Evolutionary conservation across 208 protist species (phyloP), one percentile per base, ranked within the genome.

Genomic region (Trypanosoma mega): DNA sequence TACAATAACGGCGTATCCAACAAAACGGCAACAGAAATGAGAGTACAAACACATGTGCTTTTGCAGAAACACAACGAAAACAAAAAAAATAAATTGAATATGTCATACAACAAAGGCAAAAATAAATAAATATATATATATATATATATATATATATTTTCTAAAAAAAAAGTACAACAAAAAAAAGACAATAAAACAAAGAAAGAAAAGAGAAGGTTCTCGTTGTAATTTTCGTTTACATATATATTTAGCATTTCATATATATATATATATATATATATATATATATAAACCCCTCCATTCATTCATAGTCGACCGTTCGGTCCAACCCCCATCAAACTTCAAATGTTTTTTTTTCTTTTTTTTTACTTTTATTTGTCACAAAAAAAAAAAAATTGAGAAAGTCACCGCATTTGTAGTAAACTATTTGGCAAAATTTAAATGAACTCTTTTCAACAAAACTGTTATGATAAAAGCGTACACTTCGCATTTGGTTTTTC

Each of bases 221-320:
- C 33, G n/a, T 46, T 44, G 5, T 24, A 39, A 39, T 31, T 6
- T 31, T 37, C 8, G 29, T 14, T 41, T 9, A 49, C 18, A 27
- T 24, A 21, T 24, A 33, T 39, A 33, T 16, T 23, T 47, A 21
- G 34, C 23, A 16, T 59, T 59, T 24, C 8, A 31, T 59, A 48
- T 59, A 39, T 47, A 18, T 59, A 39, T 59, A 39, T 59, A 39
- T 47, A 48, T 20, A 24, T 51, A 62, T 20, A 39, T 39, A 39
- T 62, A 29, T 54, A 44, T 34, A 39, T n/a, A n/a, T n/a, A n/a
- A n/a, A n/a, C n/a, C n/a, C n/a, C n/a, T n/a, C n/a, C n/a, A n/a
- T n/a, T n/a, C n/a, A n/a, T n/a, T n/a, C n/a, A n/a, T n/a, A n/a
- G n/a, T n/a, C n/a, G n/a, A n/a, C n/a, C n/a, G n/a, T n/a, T n/a